A percentile compares a stretch with the other conserved stretches of the same genome.
phyloP scores from a whole-genome alignment of 2,329 filamentous ascomycete species.

The Hypoxylon sp. region DNA sequence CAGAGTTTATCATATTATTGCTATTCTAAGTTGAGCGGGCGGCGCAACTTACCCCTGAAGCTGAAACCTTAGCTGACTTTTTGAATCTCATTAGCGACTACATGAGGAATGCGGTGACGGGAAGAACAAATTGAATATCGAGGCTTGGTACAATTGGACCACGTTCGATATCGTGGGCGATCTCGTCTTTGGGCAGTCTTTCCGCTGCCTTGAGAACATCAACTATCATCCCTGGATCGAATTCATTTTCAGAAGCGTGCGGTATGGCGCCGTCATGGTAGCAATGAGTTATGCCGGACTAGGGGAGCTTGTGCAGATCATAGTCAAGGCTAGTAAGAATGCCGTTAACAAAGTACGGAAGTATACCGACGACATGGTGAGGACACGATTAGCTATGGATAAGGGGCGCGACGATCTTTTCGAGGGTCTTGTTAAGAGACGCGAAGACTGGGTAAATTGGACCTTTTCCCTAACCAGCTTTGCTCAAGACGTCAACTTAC shows the following conservation, averaged over 20 bases:
- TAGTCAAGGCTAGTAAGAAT: slow-evolving; percentile 36
- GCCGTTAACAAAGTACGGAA: slow-evolving; percentile 34
- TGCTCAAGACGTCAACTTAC: neutral
- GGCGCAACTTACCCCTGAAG: neutral
- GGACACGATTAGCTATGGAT: slow-evolving; percentile 45
- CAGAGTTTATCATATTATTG: neutral
- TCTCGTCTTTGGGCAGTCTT: slow-evolving; percentile 61
- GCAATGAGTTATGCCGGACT: slow-evolving; percentile 48
- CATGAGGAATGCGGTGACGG: slow-evolving; percentile 52
- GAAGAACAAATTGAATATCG: slow-evolving; percentile 51
- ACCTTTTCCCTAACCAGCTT: too few relatives aligned
- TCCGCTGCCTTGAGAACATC: slow-evolving; percentile 55
- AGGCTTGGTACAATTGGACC: slow-evolving; percentile 58
- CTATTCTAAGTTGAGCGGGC: neutral
- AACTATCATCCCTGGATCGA: slow-evolving; percentile 55
- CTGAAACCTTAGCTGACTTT: slow-evolving; percentile 1
- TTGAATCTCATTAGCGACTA: slow-evolving; percentile 48
- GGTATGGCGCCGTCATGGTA: slow-evolving; percentile 44
- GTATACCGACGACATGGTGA: slow-evolving; percentile 47
- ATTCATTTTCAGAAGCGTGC: slow-evolving; percentile 52
- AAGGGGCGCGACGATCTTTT: slow-evolving; percentile 52
- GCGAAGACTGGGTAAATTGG: slow-evolving; percentile 51
- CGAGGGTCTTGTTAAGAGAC: slow-evolving; percentile 52
- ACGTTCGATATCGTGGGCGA: slow-evolving; percentile 52
- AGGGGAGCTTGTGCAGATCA: slow-evolving; percentile 42